Evolutionary conservation across 2,329 filamentous ascomycete species (phyloP).

Genomic region (Pseudovirgaria hyperparasitica): DNA sequence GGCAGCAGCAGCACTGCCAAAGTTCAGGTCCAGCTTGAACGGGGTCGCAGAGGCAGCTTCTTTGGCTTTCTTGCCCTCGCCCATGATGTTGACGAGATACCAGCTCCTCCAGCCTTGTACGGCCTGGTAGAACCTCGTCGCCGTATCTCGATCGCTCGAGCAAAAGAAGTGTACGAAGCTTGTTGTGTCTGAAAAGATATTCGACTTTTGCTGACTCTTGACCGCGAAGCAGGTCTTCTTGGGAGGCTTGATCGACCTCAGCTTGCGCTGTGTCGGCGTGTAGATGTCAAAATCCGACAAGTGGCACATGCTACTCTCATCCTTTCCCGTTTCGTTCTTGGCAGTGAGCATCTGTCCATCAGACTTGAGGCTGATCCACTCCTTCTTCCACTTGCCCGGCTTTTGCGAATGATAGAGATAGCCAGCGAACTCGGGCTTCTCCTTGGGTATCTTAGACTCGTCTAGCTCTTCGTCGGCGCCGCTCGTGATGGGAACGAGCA

Average conservation of each 20-base stretch:
- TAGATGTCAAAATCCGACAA: slow-evolving; percentile 91
- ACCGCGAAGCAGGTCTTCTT: slow-evolving; percentile 78
- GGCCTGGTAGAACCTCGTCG: slow-evolving; percentile 55
- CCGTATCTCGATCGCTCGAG: slow-evolving; percentile 56
- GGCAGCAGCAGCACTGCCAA: slow-evolving; percentile 8
- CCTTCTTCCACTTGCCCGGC: slow-evolving; percentile 79
- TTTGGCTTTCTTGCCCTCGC: slow-evolving; percentile 35
- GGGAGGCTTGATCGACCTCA: slow-evolving; percentile 65
- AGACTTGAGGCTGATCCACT: slow-evolving; percentile 57
- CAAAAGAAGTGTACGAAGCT: slow-evolving; percentile 91
- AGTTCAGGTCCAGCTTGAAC: slow-evolving; percentile 9
- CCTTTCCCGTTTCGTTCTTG: slow-evolving; percentile 59
- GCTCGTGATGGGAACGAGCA: slow-evolving; percentile 49
- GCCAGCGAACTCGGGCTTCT: slow-evolving; percentile 52
- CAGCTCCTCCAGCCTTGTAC: slow-evolving; percentile 81
- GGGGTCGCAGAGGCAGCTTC: slow-evolving; percentile 19
- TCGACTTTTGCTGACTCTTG: slow-evolving; percentile 83
- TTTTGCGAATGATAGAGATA: slow-evolving; percentile 70
- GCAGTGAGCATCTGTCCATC: slow-evolving; percentile 61
- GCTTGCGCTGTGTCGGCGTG: slow-evolving; percentile 54
- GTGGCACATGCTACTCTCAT: slow-evolving; percentile 62
- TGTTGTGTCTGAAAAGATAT: slow-evolving; percentile 66
- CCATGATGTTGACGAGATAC: slow-evolving; percentile 69
- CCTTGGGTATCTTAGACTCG: slow-evolving; percentile 47
- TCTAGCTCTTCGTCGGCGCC: slow-evolving; percentile 48